These are phyloP conservation scores for Daucus carota DNA, from an alignment of 129 eudicot species.

Conservation along the genomic window DNA sequence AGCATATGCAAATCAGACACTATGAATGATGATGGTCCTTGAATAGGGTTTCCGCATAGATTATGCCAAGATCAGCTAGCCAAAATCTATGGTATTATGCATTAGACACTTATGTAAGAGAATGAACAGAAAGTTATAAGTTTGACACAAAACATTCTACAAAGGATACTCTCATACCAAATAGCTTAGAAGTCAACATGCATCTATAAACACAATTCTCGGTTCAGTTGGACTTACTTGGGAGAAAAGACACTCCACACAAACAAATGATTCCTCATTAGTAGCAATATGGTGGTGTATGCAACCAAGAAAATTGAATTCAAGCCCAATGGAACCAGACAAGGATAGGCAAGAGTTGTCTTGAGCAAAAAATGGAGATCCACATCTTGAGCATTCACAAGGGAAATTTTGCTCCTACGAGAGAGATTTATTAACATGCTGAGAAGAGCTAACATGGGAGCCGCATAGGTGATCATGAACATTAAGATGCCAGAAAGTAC, in stretches of 20 bases:
- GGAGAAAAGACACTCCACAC: slow-evolving; percentile 98
- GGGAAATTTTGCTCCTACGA: slow-evolving; percentile 26
- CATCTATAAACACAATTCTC: neutral
- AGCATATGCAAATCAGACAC: neutral
- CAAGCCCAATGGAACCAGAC: slow-evolving; percentile 73
- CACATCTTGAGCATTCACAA: slow-evolving; percentile 14
- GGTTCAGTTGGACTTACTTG: slow-evolving; percentile 51
- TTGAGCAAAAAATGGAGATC: slow-evolving; percentile 51
- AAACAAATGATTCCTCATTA: slow-evolving; percentile 88
- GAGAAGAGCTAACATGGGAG: slow-evolving; percentile 71
- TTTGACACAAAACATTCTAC: neutral
- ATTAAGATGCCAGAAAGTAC: slow-evolving; percentile 69
- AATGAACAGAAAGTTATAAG: neutral
- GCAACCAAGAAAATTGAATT: slow-evolving; percentile 73
- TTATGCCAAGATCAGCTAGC: neutral
- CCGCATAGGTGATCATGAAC: slow-evolving; percentile 92
- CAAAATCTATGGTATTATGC: neutral
- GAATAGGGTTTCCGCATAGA: neutral
- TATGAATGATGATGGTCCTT: neutral
- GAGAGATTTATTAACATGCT: slow-evolving; percentile 57
- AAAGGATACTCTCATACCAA: neutral
- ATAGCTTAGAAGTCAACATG: neutral
- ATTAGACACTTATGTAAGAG: neutral
- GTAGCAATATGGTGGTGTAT: slow-evolving; percentile 66
- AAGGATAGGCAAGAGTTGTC: slow-evolving; percentile 55